Evolutionary conservation across 768 basidiomycete species (phyloP).

Genomic region (Termitomyces sp.): DNA sequence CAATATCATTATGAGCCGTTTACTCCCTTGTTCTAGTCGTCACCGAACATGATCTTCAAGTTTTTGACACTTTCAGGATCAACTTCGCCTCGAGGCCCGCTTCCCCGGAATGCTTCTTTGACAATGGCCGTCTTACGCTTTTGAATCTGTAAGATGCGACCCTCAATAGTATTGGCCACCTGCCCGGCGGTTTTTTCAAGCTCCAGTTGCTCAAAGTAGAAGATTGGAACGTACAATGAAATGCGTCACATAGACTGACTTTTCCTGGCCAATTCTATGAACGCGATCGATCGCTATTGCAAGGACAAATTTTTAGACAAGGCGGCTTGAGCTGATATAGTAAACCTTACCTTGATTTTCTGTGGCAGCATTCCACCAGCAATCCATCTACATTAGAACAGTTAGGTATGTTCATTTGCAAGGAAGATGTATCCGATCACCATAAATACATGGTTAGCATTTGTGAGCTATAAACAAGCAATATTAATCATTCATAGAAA

Average conservation of each 20-base stretch:
- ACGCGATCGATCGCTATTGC: constrained; percentile 75
- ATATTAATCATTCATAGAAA: constrained; percentile 1
- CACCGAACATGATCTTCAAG: constrained; percentile 74
- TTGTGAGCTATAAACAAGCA: constrained; percentile 48
- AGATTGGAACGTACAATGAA: constrained; percentile 59
- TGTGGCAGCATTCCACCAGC: constrained; percentile 86
- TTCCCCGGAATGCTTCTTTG: constrained; percentile 75
- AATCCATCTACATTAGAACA: constrained; percentile 63
- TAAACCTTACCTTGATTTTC: constrained; percentile 66
- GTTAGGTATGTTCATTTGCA: constrained; percentile 4
- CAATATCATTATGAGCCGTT: background rate
- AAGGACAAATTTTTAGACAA: background rate
- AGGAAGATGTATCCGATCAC: constrained; percentile 28
- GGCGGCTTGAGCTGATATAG: background rate
- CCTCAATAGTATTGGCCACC: constrained; percentile 75
- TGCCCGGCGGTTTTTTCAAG: constrained; percentile 18
- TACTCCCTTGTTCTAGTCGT: constrained; percentile 19
- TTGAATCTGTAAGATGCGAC: constrained; percentile 76
- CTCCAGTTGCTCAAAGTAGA: background rate
- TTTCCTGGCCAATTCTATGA: constrained; percentile 80
- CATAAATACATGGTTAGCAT: constrained; percentile 85
- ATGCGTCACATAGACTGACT: constrained; percentile 78
- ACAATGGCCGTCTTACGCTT: constrained; percentile 84
- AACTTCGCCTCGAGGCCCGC: constrained; percentile 27
- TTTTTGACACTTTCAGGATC: constrained; percentile 78